These are phyloP conservation scores for Globisporangium nunn DNA, from an alignment of 352 stramenopile genomes.

Conservation along the genomic window DNA sequence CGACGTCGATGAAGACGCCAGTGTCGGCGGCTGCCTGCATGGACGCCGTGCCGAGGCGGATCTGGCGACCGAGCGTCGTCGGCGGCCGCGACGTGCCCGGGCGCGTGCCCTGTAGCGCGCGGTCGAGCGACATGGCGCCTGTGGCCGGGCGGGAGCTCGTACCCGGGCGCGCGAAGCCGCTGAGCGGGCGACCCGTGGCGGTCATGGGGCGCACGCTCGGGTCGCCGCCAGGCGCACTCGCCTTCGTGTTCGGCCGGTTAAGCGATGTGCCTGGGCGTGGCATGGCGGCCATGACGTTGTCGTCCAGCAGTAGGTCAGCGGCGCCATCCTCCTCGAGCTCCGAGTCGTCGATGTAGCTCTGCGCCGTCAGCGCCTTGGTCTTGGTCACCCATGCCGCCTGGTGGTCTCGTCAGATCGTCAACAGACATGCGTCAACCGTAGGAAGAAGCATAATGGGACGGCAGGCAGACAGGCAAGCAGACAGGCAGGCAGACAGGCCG, in stretches of 20 bases:
- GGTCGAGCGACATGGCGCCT: constrained; percentile 67
- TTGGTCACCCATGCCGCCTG: constrained; percentile 89
- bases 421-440: too few species aligned
- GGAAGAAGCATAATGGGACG: too few species aligned
- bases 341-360: constrained; percentile 90
- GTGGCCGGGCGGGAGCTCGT: constrained; percentile 66
- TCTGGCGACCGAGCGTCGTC: constrained; percentile 86
- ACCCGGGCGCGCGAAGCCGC: constrained; percentile 81
- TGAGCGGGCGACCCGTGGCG: constrained; percentile 72
- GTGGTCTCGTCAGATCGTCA: too few species aligned
- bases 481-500: too few species aligned
- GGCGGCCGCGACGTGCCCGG: constrained; percentile 79
- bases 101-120: constrained; percentile 62
- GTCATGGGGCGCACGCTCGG: constrained; percentile 84
- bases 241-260: constrained; percentile 68
- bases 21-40: constrained; percentile 52
- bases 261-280: constrained; percentile 86
- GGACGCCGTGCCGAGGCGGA: constrained; percentile 88
- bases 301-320: constrained; percentile 89
- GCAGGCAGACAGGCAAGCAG: too few species aligned
- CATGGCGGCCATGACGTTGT: constrained; percentile 88
- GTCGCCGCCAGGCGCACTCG: constrained; percentile 27
- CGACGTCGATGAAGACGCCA: constrained; percentile 88
- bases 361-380: constrained; percentile 79
- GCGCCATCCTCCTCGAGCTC: constrained; percentile 89